Conservation (phyloP, 352 stramenopile genomes). For the Pythium aquatile region DNA sequence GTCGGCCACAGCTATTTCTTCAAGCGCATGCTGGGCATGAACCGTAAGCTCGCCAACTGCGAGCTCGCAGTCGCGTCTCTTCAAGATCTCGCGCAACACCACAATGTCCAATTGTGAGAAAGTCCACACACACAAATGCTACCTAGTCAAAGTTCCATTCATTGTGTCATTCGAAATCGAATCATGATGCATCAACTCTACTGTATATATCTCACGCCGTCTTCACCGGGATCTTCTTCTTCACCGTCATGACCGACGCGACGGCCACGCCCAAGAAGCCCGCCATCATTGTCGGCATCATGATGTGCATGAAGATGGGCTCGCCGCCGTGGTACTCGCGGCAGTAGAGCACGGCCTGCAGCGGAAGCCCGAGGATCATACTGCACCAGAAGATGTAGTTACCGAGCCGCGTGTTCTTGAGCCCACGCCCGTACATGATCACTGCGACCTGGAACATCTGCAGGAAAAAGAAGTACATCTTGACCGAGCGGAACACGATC, state of each 20-base stretch:
- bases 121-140: not conserved
- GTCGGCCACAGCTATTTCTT: constrained; percentile 85
- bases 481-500: constrained; percentile 93
- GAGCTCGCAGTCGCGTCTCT: constrained; percentile 58
- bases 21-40: constrained; percentile 81
- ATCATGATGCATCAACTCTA: not conserved
- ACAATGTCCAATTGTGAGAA: constrained; percentile 16
- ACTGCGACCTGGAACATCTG: constrained; percentile 95
- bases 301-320: constrained; percentile 75
- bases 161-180: constrained; percentile 1
- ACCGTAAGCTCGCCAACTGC: constrained; percentile 78
- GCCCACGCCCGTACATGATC: constrained; percentile 74
- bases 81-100: constrained; percentile 25
- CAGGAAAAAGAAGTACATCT: constrained; percentile 92
- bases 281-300: constrained; percentile 73
- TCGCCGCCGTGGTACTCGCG: constrained; percentile 77
- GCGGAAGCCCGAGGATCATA: constrained; percentile 69
- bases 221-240: constrained; percentile 31
- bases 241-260: constrained; percentile 45
- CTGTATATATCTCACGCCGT: constrained; percentile 8
- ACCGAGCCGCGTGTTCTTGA: constrained; percentile 71
- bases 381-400: constrained; percentile 82
- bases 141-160: not conserved
- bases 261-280: constrained; percentile 52
- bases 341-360: constrained; percentile 81